Conservation (phyloP, 2,329 filamentous ascomycete species). For the Fusarium agapanthi region DNA sequence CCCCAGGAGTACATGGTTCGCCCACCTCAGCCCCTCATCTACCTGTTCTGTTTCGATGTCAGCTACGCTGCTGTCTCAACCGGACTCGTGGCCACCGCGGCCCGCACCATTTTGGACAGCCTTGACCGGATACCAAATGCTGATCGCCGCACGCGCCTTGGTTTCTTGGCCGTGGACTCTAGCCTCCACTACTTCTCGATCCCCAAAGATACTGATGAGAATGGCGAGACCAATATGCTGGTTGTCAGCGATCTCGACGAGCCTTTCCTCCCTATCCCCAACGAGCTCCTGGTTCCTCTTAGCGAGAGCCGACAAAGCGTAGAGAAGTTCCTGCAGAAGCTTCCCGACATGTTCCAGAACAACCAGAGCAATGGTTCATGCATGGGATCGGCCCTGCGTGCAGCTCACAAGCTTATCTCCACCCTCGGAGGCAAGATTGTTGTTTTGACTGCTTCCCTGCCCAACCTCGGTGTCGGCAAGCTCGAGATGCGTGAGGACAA, state of each 20-base stretch:
- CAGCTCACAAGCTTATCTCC: constrained; percentile 95
- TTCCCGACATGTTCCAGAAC: constrained; percentile 96
- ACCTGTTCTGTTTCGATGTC: constrained; percentile 94
- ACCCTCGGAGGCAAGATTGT: constrained; percentile 94
- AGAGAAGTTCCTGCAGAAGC: constrained; percentile 87
- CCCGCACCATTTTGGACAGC: constrained; percentile 93
- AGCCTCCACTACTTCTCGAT: constrained; percentile 97
- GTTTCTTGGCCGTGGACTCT: constrained; percentile 95
- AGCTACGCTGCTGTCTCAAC: constrained; percentile 90
- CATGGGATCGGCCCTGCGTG: constrained; percentile 91
- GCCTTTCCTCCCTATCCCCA: constrained; percentile 93
- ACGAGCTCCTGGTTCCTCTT: constrained; percentile 88
- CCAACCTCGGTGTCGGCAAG: constrained; percentile 89
- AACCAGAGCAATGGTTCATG: constrained; percentile 90
- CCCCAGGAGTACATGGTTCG: constrained; percentile 99
- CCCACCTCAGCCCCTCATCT: constrained; percentile 92
- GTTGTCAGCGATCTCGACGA: constrained; percentile 96
- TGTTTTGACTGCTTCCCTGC: constrained; percentile 87
- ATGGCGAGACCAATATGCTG: constrained; percentile 86
- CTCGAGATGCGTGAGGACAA: constrained; percentile 96
- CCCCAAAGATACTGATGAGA: constrained; percentile 86
- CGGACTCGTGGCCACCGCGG: constrained; percentile 89
- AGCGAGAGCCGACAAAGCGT: constrained; percentile 90
- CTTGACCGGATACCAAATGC: constrained; percentile 98
- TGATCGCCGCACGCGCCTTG: constrained; percentile 88